Evolutionary conservation across 805 yeast genomes (phyloP), one percentile per base, ranked within the genome.

Genomic region (Myxozyma neotropica): DNA sequence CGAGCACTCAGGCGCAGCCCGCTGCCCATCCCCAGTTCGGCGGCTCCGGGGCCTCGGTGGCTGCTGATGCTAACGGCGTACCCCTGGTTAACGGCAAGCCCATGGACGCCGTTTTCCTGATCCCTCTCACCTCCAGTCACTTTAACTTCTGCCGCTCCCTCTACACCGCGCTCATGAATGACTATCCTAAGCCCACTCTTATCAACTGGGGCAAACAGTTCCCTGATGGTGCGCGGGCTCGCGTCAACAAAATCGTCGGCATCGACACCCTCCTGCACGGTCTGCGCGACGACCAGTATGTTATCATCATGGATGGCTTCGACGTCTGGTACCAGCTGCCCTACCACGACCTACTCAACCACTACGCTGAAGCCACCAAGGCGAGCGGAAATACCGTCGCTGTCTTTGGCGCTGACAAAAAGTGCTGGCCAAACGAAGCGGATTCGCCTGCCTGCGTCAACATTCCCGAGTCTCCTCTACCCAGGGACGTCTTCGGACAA

Each of bases 251-350:
- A 46, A 52, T 62, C 48, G 17, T 15, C 44, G 66, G 66, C 42
- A 59, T 62, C 40, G 46, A 36, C 45, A 49, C 33, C 27, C 33
- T 51, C 31, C 58, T 62, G 23, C 35, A 58, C 44, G 15, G 24
- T 6, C 47, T 53, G 23, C 36, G 44, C 42, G 50, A 44, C 23
- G 52, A 58, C 52, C 59, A 61, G 47, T 44, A 13, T 33, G 65
- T 53, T n/a, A 42, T 62, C 35, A 55, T 62, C 51, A 59, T 53
- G 58, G 66, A 62, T 47, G 66, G 66, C 44, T 62, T 59, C 48
- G 66, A 62, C 40, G 64, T 62, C 38, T 62, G 66, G 64, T 62
- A 59, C 51, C 66, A 62, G 54, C 58, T 59, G n/a, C 61, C 64
- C 17, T 59, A 31, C 46, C 24, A 13, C 26, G 56, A 49, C 44